Evolutionary conservation across 345 rosid species (phyloP).

Genomic region (Schrenkiella parvula): DNA sequence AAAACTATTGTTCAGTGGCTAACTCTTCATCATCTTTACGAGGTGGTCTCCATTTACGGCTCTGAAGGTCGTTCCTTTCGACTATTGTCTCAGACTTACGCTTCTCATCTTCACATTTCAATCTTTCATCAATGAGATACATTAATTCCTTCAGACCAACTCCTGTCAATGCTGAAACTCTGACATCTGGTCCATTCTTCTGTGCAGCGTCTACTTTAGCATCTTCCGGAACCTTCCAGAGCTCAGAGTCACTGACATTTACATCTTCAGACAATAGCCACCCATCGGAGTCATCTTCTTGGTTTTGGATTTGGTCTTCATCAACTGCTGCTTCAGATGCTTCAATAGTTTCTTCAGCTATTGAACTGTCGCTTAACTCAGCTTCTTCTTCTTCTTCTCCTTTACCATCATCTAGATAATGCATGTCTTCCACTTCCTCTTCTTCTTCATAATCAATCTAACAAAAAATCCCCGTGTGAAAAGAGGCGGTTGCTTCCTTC

Average conservation of each 20-base stretch:
- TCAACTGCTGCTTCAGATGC: constrained; percentile 29
- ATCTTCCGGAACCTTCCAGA: constrained; percentile 35
- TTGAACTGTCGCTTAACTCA: constrained; percentile 15
- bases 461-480: not conserved
- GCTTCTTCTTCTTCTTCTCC: constrained; percentile 27
- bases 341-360: constrained; percentile 29
- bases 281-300: constrained; percentile 37
- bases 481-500: not conserved
- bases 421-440: constrained; percentile 36
- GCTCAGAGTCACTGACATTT: constrained; percentile 18
- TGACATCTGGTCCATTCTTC: constrained; percentile 48
- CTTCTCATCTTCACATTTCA: constrained; percentile 42
- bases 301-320: constrained; percentile 12
- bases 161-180: constrained; percentile 65
- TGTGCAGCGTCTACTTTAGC: constrained; percentile 14
- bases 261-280: constrained; percentile 51
- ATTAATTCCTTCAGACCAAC: constrained; percentile 73
- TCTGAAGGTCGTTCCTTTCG: constrained; percentile 35
- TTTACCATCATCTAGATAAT: constrained; percentile 29
- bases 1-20: constrained; percentile 24
- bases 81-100: constrained; percentile 33
- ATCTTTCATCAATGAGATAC: constrained; percentile 53
- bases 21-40: constrained; percentile 31
- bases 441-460: constrained; percentile 77
- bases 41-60: constrained; percentile 77